Base-by-base conservation (phyloP, 2,329 filamentous ascomycete genomes). In the Diplodia mutila region DNA sequence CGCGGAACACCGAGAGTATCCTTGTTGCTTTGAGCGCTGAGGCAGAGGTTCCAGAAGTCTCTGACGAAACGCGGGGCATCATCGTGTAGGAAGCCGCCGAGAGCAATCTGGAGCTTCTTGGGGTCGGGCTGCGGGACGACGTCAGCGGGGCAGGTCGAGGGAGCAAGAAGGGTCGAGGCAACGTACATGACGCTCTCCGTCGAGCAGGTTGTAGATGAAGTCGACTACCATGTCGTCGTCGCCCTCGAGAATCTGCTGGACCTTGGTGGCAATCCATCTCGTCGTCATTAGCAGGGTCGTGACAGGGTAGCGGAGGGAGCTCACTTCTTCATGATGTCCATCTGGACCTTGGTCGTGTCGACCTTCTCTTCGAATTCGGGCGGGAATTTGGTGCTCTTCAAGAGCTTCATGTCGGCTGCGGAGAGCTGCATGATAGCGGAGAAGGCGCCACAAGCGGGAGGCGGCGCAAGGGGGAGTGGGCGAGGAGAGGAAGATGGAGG, bases 141-240 rank as follows among this genome's bases (percentile, higher is more conserved):
- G 66, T 74, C 49, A 75, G 69, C 61, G 49, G 29, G 71, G 23
- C 29, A 46, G 25, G 14, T 18, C 25, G 68, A 12, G 21, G 21
- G 51, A 32, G 8, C 11, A 67, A 29, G 54, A 14, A 42, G 21
- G 23, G 21, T 27, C n/a, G 32, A 11, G 34, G 46, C 18, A 27
- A 85, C 91, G 73, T 82, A 97, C 94, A 78, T 87, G 91, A 77
- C 91, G 89, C 23, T 88, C 82, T 57, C 89, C 90, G 77, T 98
- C 94, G 34, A 91, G 78, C 54, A 90, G 78, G 68, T 88, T 88
- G 80, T 87, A 89, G 73, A 87, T 87, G 54, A 97, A 88, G 80
- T 97, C 94, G 71, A 95, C 95, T 3, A 98, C 91, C 61, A 99
- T 93, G 76, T 99, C 95, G 77, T 99, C 95, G 74, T 99, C 95